These are phyloP conservation scores for Medicago truncatula DNA, from an alignment of 306 rosid genomes.

Conservation along the genomic window DNA sequence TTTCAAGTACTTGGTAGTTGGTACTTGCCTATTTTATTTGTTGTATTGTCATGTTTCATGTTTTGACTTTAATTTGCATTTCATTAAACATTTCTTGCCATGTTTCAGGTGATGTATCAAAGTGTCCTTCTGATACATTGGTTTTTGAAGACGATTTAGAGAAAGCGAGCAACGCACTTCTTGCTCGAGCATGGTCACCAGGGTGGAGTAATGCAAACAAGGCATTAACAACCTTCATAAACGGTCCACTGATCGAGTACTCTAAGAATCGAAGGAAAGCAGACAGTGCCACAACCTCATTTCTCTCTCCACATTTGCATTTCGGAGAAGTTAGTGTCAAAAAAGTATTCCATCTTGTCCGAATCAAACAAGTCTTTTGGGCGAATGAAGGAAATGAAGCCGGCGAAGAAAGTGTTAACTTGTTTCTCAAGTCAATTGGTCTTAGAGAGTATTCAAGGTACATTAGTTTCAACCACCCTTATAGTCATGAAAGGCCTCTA, in stretches of 20 bases:
- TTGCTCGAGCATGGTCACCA: constrained; percentile 98
- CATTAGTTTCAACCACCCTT: constrained; percentile 93
- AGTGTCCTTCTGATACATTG: constrained; percentile 70
- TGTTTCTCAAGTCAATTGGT: constrained; percentile 96
- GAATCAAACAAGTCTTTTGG: constrained; percentile 98
- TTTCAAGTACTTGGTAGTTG: constrained; percentile 16
- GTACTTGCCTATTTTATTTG: background rate
- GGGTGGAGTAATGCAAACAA: constrained; percentile 99
- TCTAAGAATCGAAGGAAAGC: constrained; percentile 89
- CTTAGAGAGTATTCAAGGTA: constrained; percentile 97
- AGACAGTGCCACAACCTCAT: constrained; percentile 90
- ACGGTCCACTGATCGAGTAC: constrained; percentile 89
- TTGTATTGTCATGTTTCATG: background rate
- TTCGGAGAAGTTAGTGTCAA: constrained; percentile 97
- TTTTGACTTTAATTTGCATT: constrained; percentile 29
- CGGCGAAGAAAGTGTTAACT: constrained; percentile 96
- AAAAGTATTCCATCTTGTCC: constrained; percentile 86
- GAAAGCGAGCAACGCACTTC: constrained; percentile 98
- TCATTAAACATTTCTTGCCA: constrained; percentile 3
- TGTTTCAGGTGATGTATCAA: constrained; percentile 74
- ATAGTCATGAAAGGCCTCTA: constrained; percentile 92
- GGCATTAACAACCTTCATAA: constrained; percentile 80
- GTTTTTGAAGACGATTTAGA: constrained; percentile 90
- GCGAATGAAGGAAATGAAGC: constrained; percentile 93
- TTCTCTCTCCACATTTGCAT: constrained; percentile 95